Evolutionary conservation across 306 rosid genomes (phyloP), one percentile per base, ranked within the genome.

Genomic region (Acacia crassicarpa): DNA sequence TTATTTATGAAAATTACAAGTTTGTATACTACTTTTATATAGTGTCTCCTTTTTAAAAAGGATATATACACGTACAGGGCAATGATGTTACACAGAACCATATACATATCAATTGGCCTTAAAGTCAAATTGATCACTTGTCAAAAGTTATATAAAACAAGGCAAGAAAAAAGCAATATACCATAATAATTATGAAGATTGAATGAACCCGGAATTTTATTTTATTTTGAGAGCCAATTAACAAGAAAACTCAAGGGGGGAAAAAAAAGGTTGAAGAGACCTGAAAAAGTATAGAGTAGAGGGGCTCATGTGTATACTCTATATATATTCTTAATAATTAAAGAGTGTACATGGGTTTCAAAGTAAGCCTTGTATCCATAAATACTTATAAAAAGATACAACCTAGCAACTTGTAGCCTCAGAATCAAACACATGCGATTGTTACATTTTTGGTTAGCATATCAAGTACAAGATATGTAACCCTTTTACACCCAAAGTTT

Each of bases 351-450:
- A 25, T 25, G 40, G 25, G 53, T 80, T 80, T 76, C 71, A 78
- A 87, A 85, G n/a, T n/a, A n/a, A n/a, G 92, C 86, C 74, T 78
- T 71, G 20, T 69, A 58, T 51, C 73, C 79, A 72, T 41, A 19
- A 53, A 63, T 82, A 73, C 70, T 78, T 68, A 32, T 45, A 53
- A 75, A 45, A 19, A 76, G 69, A 85, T 76, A 67, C 67, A 75
- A 35, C 82, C 84, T 58, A 58, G 30, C 65, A 66, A 77, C 68
- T 70, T 25, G 11, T 80, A 90, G 86, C 46, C 85, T 35, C 48
- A 83, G 94, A 91, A 91, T 91, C 91, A 45, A 79, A 81, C 92
- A 89, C 92, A 91, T 89, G 91, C 83, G 45, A 6, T 82, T 82
- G 92, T 69, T 69, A 80, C 40, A 61, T 80, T 81, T 81, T 78